Base-by-base conservation (phyloP, 805 yeast species). In the Sugiyamaella mastotermitis region DNA sequence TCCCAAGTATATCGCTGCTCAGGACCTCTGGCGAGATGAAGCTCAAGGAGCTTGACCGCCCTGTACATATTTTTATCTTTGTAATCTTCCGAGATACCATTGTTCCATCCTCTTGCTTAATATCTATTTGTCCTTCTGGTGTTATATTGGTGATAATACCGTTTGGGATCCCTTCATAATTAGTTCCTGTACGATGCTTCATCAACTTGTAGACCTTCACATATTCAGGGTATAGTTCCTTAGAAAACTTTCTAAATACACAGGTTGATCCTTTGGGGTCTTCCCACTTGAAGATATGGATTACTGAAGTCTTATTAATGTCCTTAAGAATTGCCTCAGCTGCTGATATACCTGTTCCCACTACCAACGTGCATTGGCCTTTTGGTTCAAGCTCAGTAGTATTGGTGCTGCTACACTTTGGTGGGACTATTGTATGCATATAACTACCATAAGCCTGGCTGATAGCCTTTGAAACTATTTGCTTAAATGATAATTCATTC, bases 311-410 rank as follows among this genome's bases (percentile, higher is more conserved):
- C 15, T 37, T 32, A 3, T 40, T 32, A 4, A 27, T 18, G 38
- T 42, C 35, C 3, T 38, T 40, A 9, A 47, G 33, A n/a, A 58
- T 45, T 3, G 57, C 56, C 19, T 58, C 63, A 2, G 63, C 63
- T 1, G 63, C 62, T 3, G 60, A 51, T 23, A 58, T 53, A 1
- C 63, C 63, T 2, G 61, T 49, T 1, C 63, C 63, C 11, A 58
- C 31, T 2, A 57, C 51, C 3, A 54, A 46, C 2, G 42, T 35
- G 3, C 46, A 32, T 13, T 27, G 9, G 30, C 8, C 8, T 17
- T 27, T 14, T 7, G 7, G 9, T 7, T 7, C 10, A 22, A 22
- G 24, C 7, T 22, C 24, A 10, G 24, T 22, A 7, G 24, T 22
- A 10, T 22, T 22, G 7, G 24, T 22, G n/a, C n/a, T n/a, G n/a